Conservation (phyloP, 208 protist genomes). For the Endotrypanum monterogeii region DNA sequence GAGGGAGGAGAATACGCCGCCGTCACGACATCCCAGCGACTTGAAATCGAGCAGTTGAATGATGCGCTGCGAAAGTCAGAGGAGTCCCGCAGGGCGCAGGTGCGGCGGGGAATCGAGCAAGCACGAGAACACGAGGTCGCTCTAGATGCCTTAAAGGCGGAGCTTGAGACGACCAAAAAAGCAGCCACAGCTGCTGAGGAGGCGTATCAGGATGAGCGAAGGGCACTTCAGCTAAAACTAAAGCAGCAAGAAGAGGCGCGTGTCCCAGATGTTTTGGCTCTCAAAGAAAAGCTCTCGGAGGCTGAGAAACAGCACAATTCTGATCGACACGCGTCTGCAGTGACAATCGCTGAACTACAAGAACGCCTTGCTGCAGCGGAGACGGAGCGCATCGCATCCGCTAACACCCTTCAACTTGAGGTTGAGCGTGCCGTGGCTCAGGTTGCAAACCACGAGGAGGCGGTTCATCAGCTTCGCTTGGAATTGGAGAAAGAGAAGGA, state of each 20-base stretch:
- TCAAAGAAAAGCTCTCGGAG: not conserved
- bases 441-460: slow-evolving; percentile 4
- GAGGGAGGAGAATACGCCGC: not conserved
- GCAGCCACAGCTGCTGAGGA: not conserved
- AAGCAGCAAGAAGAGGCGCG: not conserved
- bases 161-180: slow-evolving; percentile 9
- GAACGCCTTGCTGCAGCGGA: slow-evolving; percentile 12
- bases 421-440: slow-evolving; percentile 1
- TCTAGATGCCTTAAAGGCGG: not conserved
- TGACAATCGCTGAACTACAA: not conserved
- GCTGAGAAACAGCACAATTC: not conserved
- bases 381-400: not conserved
- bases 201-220: not conserved
- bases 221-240: not conserved
- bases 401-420: not conserved
- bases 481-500: slow-evolving; percentile 16
- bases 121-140: slow-evolving; percentile 1
- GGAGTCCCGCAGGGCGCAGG: slow-evolving; percentile 1
- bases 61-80: slow-evolving; percentile 13
- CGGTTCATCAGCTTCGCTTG: slow-evolving; percentile 1
- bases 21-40: not conserved
- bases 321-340: not conserved
- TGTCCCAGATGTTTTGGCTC: not conserved
- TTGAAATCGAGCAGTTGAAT: not conserved
- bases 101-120: not conserved